Percentiles rank a stretch among this genome's conserved stretches.
Conservation (phyloP, 2,329 filamentous ascomycete genomes). For the Cordyceps militaris region DNA sequence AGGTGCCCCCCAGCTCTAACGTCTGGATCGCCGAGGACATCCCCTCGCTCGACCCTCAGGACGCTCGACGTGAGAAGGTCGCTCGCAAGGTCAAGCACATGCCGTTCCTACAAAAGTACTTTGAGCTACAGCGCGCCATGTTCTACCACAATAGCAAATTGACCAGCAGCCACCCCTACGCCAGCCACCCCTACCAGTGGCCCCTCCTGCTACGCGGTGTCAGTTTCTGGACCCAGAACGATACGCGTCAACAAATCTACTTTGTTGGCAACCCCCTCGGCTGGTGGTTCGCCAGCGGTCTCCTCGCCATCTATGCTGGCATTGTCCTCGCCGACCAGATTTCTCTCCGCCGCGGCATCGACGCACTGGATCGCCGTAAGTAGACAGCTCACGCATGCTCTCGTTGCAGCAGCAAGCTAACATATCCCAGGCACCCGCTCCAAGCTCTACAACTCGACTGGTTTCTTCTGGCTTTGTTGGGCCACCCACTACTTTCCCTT, state of each 20-base stretch:
- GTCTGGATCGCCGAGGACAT: slow-evolving; percentile 93
- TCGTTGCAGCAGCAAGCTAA: neutral
- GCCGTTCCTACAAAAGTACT: slow-evolving; percentile 88
- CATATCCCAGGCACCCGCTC: slow-evolving; percentile 65
- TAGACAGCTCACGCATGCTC: slow-evolving; percentile 22
- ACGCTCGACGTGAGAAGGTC: slow-evolving; percentile 66
- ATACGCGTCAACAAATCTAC: slow-evolving; percentile 94
- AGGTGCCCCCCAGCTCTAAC: slow-evolving; percentile 80
- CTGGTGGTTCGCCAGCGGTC: slow-evolving; percentile 92
- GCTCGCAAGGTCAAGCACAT: slow-evolving; percentile 73
- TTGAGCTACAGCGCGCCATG: slow-evolving; percentile 95
- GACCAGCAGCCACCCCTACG: slow-evolving; percentile 93
- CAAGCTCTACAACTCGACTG: slow-evolving; percentile 94
- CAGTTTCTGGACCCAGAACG: slow-evolving; percentile 98
- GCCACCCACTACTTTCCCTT: slow-evolving; percentile 96
- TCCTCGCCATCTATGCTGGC: slow-evolving; percentile 87
- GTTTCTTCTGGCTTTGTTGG: slow-evolving; percentile 98
- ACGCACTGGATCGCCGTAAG: slow-evolving; percentile 89
- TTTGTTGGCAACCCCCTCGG: slow-evolving; percentile 95
- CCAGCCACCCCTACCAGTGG: slow-evolving; percentile 93
- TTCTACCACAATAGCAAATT: slow-evolving; percentile 99
- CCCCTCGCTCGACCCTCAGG: slow-evolving; percentile 65
- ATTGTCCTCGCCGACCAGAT: slow-evolving; percentile 91
- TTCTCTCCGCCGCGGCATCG: slow-evolving; percentile 83
- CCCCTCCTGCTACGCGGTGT: slow-evolving; percentile 95